Conservation (phyloP, 345 rosid species). For the Citrus unshiu region DNA sequence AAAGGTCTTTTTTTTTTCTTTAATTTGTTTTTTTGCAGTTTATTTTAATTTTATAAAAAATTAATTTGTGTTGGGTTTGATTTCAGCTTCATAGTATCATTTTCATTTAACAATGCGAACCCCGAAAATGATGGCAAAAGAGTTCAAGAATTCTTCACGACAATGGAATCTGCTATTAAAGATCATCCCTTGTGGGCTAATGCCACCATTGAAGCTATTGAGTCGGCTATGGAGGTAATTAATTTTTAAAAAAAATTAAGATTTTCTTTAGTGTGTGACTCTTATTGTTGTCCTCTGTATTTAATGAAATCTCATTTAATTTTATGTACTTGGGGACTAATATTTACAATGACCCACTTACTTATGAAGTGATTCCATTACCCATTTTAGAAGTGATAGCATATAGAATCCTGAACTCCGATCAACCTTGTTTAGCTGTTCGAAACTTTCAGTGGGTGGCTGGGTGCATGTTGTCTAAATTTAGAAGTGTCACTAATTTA, state of each 20-base stretch:
- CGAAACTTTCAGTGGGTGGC: neutral
- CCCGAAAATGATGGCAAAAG: constrained; percentile 51
- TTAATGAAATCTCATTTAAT: neutral
- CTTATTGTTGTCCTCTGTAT: neutral
- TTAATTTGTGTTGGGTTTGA: constrained; percentile 1
- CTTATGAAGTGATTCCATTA: neutral
- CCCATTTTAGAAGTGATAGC: neutral
- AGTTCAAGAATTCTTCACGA: constrained; percentile 44
- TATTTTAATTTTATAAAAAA: neutral
- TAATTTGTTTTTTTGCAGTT: neutral
- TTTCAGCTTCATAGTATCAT: constrained; percentile 59
- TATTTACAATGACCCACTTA: neutral
- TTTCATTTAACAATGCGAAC: constrained; percentile 41
- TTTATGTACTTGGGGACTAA: neutral
- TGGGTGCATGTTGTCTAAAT: neutral
- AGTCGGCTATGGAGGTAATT: constrained; percentile 47
- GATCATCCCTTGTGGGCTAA: constrained; percentile 52
- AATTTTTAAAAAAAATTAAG: neutral
- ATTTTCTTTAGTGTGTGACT: neutral
- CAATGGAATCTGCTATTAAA: constrained; percentile 48
- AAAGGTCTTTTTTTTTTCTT: constrained; percentile 34
- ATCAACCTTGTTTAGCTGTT: neutral
- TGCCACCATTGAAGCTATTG: constrained; percentile 40
- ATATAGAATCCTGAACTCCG: neutral
- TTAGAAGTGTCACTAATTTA: neutral